Evolutionary conservation across 129 eudicot genomes (phyloP).

Genomic region (Smallanthus sonchifolius): DNA sequence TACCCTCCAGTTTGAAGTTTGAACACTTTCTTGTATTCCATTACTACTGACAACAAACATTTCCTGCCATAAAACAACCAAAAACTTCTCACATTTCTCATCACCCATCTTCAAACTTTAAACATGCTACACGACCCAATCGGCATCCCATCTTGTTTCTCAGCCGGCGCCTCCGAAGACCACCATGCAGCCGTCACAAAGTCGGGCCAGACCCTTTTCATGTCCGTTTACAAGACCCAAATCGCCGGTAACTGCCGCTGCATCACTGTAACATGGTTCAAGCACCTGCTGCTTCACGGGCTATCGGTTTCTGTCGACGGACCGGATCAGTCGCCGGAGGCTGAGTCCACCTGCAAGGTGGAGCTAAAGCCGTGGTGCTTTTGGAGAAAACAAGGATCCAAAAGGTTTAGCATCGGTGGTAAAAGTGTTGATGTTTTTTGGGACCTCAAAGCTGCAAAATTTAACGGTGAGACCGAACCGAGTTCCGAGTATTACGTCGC

Average conservation of each 20-base stretch:
- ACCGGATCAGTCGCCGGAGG: constrained; percentile 22
- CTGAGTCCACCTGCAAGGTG: constrained; percentile 67
- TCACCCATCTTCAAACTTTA: neutral
- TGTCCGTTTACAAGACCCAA: constrained; percentile 66
- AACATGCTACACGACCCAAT: constrained; percentile 64
- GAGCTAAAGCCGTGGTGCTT: constrained; percentile 97
- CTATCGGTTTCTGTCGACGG: constrained; percentile 72
- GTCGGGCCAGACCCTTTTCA: constrained; percentile 76
- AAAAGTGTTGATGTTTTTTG: constrained; percentile 56
- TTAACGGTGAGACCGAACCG: constrained; percentile 85
- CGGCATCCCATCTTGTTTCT: constrained; percentile 72
- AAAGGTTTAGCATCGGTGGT: constrained; percentile 52
- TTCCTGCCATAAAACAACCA: constrained; percentile 22
- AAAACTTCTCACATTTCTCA: neutral
- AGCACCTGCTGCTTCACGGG: constrained; percentile 77
- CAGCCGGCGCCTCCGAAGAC: constrained; percentile 37
- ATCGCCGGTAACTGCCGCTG: constrained; percentile 52
- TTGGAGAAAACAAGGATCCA: constrained; percentile 91
- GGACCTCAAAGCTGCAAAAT: constrained; percentile 77
- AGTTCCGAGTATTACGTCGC: constrained; percentile 86
- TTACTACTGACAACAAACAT: constrained; percentile 16
- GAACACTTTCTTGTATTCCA: constrained; percentile 28
- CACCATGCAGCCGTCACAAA: constrained; percentile 50
- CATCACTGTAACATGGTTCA: constrained; percentile 93
- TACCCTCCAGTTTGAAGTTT: constrained; percentile 13